Base-by-base conservation (phyloP, 2,329 filamentous ascomycete genomes). In the Penicillium rolfsii region DNA sequence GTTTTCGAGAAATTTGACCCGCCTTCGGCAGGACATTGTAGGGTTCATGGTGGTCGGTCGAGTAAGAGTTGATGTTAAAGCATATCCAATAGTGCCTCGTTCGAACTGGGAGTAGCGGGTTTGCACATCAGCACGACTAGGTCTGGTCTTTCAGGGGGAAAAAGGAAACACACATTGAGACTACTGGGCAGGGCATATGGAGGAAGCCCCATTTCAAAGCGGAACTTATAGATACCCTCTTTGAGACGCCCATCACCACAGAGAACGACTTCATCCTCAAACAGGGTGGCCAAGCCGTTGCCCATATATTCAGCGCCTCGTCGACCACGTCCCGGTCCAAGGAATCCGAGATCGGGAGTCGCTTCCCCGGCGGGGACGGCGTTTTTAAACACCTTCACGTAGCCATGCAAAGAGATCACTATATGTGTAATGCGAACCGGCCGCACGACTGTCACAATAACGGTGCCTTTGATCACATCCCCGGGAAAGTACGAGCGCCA, bases 31-130 rank as follows among this genome's bases (percentile, higher is more conserved):
- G 38, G 87, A 90, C 9, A 89, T 84, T 2, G 89, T 93, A 1
- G 94, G 89, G 14, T 89, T 85, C 63, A 97, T 96, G 5, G 93
- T 88, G 0, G 91, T 95, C 22, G 95, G 94, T 59, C 93, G 87
- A 22, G 94, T 98, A 59, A 98, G 77, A 8, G 93, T 97, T 35
- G 94, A 90, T 5, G 91, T 94, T 69, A 98, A 85, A 80, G 94
- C 87, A 78, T 98, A 99, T 22, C 90, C 89, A 70, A 99, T 91
- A 1, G 91, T 93, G 38, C 95, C 95, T 73, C 94, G 88, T 78
- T 98, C 95, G 76, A 99, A 99, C 93, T 98, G 63, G 48, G 59
- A 30, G 7, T 33, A 36, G 50, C 28, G 35, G 12, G 35, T 66
- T 52, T 64, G 59, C 26, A n/a, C 3, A 14, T 54, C 28, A 33